A percentile compares a stretch with the other conserved stretches of the same genome.
Evolutionary conservation across 495 filamentous ascomycete species (phyloP).

Genomic region (Arthonia radiata): DNA sequence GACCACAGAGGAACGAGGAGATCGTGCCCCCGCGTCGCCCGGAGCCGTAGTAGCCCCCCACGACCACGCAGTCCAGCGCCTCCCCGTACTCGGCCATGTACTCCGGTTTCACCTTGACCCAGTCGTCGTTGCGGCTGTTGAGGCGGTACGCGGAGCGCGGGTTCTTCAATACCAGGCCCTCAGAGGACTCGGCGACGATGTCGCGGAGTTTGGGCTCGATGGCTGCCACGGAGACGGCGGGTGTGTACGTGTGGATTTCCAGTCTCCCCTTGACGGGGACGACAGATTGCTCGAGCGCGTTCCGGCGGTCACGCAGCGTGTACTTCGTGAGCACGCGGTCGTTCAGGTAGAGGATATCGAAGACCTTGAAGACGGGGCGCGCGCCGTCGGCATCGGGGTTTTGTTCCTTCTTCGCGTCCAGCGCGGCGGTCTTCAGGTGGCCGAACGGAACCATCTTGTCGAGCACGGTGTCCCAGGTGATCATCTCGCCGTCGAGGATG

Average conservation of each 20-base stretch:
- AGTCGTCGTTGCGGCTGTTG: slow-evolving; percentile 84
- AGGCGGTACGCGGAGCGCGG: slow-evolving; percentile 64
- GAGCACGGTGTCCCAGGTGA: slow-evolving; percentile 84
- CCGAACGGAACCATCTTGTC: slow-evolving; percentile 75
- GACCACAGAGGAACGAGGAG: slow-evolving; percentile 68
- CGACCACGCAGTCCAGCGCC: slow-evolving; percentile 63
- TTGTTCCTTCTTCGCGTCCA: slow-evolving; percentile 62
- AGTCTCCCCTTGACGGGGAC: slow-evolving; percentile 42
- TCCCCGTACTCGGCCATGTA: slow-evolving; percentile 97
- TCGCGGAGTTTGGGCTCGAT: slow-evolving; percentile 57
- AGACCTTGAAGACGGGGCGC: slow-evolving; percentile 63
- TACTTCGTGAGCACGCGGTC: slow-evolving; percentile 54
- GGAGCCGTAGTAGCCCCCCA: slow-evolving; percentile 84
- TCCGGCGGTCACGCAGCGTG: slow-evolving; percentile 56
- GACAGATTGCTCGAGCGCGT: slow-evolving; percentile 44
- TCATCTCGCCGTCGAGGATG: slow-evolving; percentile 94
- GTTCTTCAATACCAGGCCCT: slow-evolving; percentile 88
- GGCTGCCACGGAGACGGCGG: slow-evolving; percentile 37
- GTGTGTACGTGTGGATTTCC: slow-evolving; percentile 55
- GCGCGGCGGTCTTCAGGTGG: slow-evolving; percentile 74
- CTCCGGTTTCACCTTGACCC: slow-evolving; percentile 98
- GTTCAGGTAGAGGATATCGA: slow-evolving; percentile 81
- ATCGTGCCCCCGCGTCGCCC: slow-evolving; percentile 62
- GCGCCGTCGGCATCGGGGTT: slow-evolving; percentile 50
- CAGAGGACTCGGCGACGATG: slow-evolving; percentile 68